Conservation (phyloP, 2,329 filamentous ascomycete genomes). For the Colletotrichum sp. region DNA sequence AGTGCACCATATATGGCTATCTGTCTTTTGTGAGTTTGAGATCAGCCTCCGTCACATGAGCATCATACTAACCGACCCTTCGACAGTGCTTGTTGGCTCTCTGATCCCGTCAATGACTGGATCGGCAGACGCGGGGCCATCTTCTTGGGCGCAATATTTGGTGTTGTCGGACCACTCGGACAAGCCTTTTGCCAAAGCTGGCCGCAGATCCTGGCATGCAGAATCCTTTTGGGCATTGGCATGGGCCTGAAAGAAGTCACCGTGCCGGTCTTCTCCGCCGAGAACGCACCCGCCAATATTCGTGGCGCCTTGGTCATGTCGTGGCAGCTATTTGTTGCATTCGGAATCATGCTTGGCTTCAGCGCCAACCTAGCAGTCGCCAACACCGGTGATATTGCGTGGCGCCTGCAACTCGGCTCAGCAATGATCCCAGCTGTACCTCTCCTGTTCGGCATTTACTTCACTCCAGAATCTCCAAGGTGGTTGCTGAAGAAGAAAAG, state of each 20-base stretch:
- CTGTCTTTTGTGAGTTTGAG: neutral
- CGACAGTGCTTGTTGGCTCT: conserved; percentile 54
- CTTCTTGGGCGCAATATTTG: conserved; percentile 67
- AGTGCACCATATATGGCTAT: conserved; percentile 42
- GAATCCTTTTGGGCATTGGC: conserved; percentile 59
- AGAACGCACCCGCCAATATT: conserved; percentile 55
- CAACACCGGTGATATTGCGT: conserved; percentile 54
- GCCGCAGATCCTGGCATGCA: conserved; percentile 55
- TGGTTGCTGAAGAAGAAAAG: conserved; percentile 69
- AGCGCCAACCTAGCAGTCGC: conserved; percentile 61
- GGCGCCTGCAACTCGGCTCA: conserved; percentile 65
- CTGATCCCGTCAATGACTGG: conserved; percentile 63
- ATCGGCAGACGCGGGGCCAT: conserved; percentile 68
- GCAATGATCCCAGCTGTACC: conserved; percentile 64
- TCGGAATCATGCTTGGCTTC: conserved; percentile 57
- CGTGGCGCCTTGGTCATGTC: conserved; percentile 71
- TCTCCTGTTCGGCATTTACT: conserved; percentile 56
- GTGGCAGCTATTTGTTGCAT: conserved; percentile 70
- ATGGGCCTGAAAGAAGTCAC: conserved; percentile 60
- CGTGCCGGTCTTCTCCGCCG: conserved; percentile 58
- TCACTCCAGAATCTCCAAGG: conserved; percentile 68
- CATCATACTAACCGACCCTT: neutral
- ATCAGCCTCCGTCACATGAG: neutral
- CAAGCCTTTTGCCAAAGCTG: conserved; percentile 63
- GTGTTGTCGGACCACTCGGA: conserved; percentile 64